These are phyloP conservation scores for Lachancea lanzarotensis DNA, from an alignment of 805 yeast genomes.

Conservation along the genomic window DNA sequence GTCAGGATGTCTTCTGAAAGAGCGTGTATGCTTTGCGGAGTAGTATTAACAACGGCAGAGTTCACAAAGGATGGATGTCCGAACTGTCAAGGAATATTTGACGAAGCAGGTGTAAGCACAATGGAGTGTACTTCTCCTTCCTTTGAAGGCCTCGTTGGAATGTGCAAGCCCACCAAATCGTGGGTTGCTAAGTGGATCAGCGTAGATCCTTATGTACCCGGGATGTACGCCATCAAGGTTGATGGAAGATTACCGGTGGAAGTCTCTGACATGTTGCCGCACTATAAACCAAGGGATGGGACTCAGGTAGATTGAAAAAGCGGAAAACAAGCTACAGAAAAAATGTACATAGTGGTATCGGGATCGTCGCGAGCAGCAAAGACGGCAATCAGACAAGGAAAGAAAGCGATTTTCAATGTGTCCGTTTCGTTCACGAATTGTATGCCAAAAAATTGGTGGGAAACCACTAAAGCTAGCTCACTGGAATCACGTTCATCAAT, in stretches of 20 bases:
- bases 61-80: conserved; percentile 90
- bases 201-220: conserved; percentile 81
- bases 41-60: conserved; percentile 72
- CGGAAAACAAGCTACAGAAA: background rate
- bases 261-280: conserved; percentile 62
- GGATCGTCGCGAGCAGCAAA: too few species aligned
- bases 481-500: too few species aligned
- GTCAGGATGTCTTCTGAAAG: conserved; percentile 45
- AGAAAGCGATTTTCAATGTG: too few species aligned
- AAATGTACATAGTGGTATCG: background rate
- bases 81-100: conserved; percentile 86
- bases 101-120: conserved; percentile 75
- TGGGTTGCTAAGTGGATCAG: conserved; percentile 98
- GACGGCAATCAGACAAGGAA: too few species aligned
- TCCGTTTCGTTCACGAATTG: too few species aligned
- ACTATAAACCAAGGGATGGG: conserved; percentile 94
- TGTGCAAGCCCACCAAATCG: conserved; percentile 74
- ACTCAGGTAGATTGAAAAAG: conserved; percentile 48
- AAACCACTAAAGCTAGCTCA: too few species aligned
- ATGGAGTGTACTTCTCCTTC: conserved; percentile 94
- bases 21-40: conserved; percentile 96
- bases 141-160: conserved; percentile 89
- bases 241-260: conserved; percentile 89
- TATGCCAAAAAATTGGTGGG: too few species aligned
- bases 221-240: conserved; percentile 89